A percentile compares a stretch with the other conserved stretches of the same genome.
phyloP scores from a whole-genome alignment of 129 eudicot genomes.

The Glebionis coronaria region DNA sequence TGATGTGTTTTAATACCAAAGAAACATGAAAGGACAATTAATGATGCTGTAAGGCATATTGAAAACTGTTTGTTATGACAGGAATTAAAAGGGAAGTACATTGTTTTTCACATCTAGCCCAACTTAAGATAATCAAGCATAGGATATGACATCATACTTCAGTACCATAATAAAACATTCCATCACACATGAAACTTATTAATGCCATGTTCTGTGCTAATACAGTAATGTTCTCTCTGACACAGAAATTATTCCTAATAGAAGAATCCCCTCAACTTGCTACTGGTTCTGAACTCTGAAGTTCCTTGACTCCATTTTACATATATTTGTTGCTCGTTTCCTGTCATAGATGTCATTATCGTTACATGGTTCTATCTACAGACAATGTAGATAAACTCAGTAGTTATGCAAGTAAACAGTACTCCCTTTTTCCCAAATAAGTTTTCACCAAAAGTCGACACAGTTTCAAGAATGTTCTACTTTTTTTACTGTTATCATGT shows the following conservation, averaged over 20 bases:
- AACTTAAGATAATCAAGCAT: too few relatives aligned
- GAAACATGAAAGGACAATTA: too few relatives aligned
- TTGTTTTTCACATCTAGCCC: too few relatives aligned
- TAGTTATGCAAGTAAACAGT: background rate
- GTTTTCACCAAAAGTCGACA: too few relatives aligned
- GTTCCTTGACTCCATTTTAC: background rate
- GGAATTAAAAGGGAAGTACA: too few relatives aligned
- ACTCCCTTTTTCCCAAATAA: too few relatives aligned
- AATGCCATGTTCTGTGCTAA: slow-evolving; percentile 2
- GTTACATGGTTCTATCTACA: background rate
- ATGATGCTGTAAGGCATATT: too few relatives aligned
- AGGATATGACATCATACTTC: background rate
- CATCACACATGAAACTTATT: background rate
- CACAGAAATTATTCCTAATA: background rate
- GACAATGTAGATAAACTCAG: background rate
- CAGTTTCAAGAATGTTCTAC: too few relatives aligned
- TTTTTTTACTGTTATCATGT: too few relatives aligned
- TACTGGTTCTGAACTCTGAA: background rate
- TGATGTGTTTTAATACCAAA: too few relatives aligned
- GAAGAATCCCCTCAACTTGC: background rate
- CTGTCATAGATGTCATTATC: background rate
- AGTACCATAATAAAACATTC: background rate
- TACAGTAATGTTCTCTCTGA: slow-evolving; percentile 4
- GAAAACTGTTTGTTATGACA: too few relatives aligned
- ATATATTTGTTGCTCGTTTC: background rate